Evolutionary conservation across 805 yeast genomes (phyloP), one percentile per base, ranked within the genome.

Genomic region (Yarrowia porcina): DNA sequence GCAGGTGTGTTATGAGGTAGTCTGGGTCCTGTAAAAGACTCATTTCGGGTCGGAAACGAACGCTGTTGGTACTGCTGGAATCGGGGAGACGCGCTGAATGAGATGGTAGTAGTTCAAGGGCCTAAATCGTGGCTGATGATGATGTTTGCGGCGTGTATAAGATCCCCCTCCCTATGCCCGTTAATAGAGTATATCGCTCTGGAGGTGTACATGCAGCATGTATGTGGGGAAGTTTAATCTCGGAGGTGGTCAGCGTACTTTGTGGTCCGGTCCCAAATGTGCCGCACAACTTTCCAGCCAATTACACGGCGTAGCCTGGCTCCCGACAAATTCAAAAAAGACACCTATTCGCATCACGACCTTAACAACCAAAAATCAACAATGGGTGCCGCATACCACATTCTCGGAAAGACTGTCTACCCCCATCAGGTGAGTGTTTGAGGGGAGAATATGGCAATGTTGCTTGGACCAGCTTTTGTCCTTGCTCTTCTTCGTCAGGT

Each of bases 371-470:
- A 52, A 35, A 42, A 56, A 64, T 39, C 61, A 42, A 44, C 56
- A 74, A 90, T 90, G 96, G 96, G 88, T 77, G 84, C 88, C 72
- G 88, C 90, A 73, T 92, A 92, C 82, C 80, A 80, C 66, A 87
- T 92, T 70, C 79, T 90, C 71, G 98, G 98, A 66, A 90, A 82
- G 79, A 77, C 89, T 67, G 85, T 91, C 71, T 90, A 85, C 71
- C 84, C 97, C 66, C 93, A 91, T 78, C 88, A 84, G 68, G 84
- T 81, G 77, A 36, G 83, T 49, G 56, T 11, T 11, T 32, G 39
- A 21, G 39, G 27, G 39, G 28, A 9, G 20, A 3, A 18, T 18
- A 18, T 17, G 18, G 5, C 28, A 27, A 28, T 21, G 8, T 11
- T n/a, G 2, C n/a, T n/a, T 25, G 28, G 39, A 18, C 15, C 13